Conservation (phyloP, 441 rosid species). For the Pelargonium myrrhifolium region DNA sequence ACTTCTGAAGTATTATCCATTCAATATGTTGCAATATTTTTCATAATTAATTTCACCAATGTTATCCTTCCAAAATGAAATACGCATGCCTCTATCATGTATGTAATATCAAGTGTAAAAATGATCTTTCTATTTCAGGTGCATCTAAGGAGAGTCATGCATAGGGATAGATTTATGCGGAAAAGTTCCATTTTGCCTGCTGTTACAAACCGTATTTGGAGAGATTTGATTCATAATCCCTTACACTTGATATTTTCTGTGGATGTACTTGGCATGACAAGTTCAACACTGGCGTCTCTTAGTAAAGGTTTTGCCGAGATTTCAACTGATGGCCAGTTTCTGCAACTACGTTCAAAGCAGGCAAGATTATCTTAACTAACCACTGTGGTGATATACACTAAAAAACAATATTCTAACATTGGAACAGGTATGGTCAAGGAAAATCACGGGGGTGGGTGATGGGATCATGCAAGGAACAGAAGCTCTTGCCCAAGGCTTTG, state of each 20-base stretch:
- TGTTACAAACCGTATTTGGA: constrained; percentile 78
- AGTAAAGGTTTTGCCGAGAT: constrained; percentile 98
- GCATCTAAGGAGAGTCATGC: constrained; percentile 95
- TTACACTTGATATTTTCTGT: constrained; percentile 86
- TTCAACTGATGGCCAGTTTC: constrained; percentile 95
- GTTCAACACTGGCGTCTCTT: constrained; percentile 95
- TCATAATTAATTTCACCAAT: too few relatives aligned
- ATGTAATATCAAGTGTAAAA: too few relatives aligned
- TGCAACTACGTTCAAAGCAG: constrained; percentile 94
- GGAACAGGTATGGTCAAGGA: constrained; percentile 73
- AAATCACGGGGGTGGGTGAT: constrained; percentile 95
- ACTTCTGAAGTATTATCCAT: too few relatives aligned
- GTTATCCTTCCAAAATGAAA: too few relatives aligned
- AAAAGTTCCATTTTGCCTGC: constrained; percentile 90
- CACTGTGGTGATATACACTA: constrained; percentile 1
- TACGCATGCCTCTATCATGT: too few relatives aligned
- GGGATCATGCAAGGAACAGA: constrained; percentile 95
- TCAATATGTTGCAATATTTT: too few relatives aligned
- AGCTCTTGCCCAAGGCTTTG: constrained; percentile 98
- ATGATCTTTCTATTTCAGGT: constrained; percentile 40
- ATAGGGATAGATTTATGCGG: constrained; percentile 83
- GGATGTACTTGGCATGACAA: constrained; percentile 98
- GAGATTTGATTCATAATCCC: constrained; percentile 98
- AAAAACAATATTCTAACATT: constrained; percentile 15
- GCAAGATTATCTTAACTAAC: constrained; percentile 26